Base-by-base conservation (phyloP, 768 basidiomycete genomes). In the Dictyophora rubrovolvata region DNA sequence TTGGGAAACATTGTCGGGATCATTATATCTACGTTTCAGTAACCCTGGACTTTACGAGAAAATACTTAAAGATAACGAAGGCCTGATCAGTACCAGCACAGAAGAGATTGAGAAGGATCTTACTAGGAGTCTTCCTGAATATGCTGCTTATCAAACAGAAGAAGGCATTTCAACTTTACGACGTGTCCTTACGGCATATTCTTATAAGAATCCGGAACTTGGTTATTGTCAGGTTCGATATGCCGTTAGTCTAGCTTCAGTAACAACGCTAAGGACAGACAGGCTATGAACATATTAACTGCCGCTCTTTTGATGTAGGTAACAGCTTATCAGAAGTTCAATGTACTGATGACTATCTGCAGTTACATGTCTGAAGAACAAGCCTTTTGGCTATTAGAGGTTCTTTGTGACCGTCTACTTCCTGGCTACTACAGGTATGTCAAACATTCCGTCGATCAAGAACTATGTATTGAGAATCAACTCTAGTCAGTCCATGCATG, bases 361-460 rank as follows among this genome's bases (percentile, higher is more conserved):
- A 98, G 94, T 62, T 99, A 97, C 70, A 93, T 96, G 92, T 95
- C 93, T 1, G 96, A 99, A 71, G 96, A 98, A 65, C 95, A 98
- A 70, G 86, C 94, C 11, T 99, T 99, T 70, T 98, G 94, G 94
- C 76, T 97, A 6, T 78, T 99, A 6, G 90, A 94, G 67, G 91
- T 97, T 1, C 77, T 99, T 6, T 98, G 96, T 65, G 92, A 94
- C 66, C 84, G 95, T 14, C 81, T 98, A 23, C 75, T 99, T 23
- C 96, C 96, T 2, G 95, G 95, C n/a, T 97, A 97, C 71, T 97
- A 96, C 69, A 86, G 88, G 93, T 93, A 83, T 71, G 52, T 48
- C 21, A 50, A 37, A 21, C 50, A 20, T 28, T 54, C 12, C 9
- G 17, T 3, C 12, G 28, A 21, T 55, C 20, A 56, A 34, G 59